A percentile compares a stretch with the other conserved stretches of the same genome.
Evolutionary conservation across 768 basidiomycete genomes (phyloP).

Genomic region (Tricholoma furcatifolium): DNA sequence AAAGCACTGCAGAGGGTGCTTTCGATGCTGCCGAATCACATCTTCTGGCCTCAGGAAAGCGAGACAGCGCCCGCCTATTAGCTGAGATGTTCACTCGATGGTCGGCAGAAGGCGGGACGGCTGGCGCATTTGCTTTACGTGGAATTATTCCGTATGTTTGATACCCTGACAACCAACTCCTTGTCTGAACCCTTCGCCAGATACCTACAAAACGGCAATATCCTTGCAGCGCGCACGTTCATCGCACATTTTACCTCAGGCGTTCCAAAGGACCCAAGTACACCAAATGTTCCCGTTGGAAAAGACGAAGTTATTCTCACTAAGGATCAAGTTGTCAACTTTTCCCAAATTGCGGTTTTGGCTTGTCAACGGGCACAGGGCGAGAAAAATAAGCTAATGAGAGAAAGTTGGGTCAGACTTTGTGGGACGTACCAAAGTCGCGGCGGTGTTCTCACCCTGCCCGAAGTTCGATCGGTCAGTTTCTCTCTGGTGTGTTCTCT

Average conservation of each 20-base stretch:
- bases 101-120: constrained; percentile 47
- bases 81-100: constrained; percentile 88
- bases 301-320: constrained; percentile 70
- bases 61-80: constrained; percentile 84
- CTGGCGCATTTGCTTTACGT: constrained; percentile 79
- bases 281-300: constrained; percentile 48
- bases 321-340: constrained; percentile 77
- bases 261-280: constrained; percentile 48
- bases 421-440: constrained; percentile 81
- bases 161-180: background rate
- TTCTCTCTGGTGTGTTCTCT: background rate
- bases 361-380: constrained; percentile 88
- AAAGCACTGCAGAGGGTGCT: constrained; percentile 54
- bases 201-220: constrained; percentile 82
- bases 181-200: constrained; percentile 31
- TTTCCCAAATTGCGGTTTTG: constrained; percentile 83
- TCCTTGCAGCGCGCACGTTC: constrained; percentile 93
- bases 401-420: constrained; percentile 83
- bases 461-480: constrained; percentile 64
- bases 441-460: constrained; percentile 58
- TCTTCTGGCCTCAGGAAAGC: constrained; percentile 81
- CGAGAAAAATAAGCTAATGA: constrained; percentile 70
- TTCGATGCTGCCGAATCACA: constrained; percentile 80
- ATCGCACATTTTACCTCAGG: constrained; percentile 75
- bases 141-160: constrained; percentile 83